phyloP scores from a whole-genome alignment of 495 filamentous ascomycete genomes.

The Talaromyces proteolyticus region DNA sequence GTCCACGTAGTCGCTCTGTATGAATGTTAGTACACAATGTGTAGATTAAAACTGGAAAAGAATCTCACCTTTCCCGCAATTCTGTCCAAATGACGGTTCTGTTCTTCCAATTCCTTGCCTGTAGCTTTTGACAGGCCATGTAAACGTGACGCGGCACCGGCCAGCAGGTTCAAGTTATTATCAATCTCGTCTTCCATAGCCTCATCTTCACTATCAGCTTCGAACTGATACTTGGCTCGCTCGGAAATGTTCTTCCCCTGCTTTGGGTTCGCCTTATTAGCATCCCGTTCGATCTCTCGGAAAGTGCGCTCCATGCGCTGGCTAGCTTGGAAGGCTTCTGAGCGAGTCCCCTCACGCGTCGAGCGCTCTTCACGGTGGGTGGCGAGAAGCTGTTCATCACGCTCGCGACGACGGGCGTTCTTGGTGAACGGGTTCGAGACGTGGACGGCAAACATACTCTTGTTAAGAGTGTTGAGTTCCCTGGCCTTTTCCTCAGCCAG shows the following conservation, averaged over 20 bases:
- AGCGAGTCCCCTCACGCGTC: conserved; percentile 58
- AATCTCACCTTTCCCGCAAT: conserved; percentile 60
- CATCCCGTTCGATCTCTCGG: conserved; percentile 42
- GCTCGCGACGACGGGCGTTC: conserved; percentile 46
- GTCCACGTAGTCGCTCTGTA: conserved; percentile 61
- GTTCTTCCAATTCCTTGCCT: conserved; percentile 64
- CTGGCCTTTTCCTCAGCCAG: conserved; percentile 69
- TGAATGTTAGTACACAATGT: conserved; percentile 19
- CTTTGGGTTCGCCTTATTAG: conserved; percentile 24
- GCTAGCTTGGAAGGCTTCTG: conserved; percentile 51
- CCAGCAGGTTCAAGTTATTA: conserved; percentile 53
- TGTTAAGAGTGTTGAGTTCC: conserved; percentile 71
- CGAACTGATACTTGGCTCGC: conserved; percentile 71
- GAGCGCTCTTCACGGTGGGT: conserved; percentile 63
- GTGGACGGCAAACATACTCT: conserved; percentile 78
- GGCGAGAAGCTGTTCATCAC: conserved; percentile 56
- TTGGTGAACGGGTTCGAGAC: conserved; percentile 68
- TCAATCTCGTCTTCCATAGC: conserved; percentile 72
- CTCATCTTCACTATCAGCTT: conserved; percentile 71
- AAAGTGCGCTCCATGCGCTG: conserved; percentile 57
- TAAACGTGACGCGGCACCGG: conserved; percentile 54
- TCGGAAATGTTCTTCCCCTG: conserved; percentile 55
- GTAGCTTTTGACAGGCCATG: conserved; percentile 65
- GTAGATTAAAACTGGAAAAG: background rate
- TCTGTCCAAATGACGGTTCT: conserved; percentile 68